A percentile compares a stretch with the other conserved stretches of the same genome.
phyloP scores from a whole-genome alignment of 768 basidiomycete species.

The Chalciporus sphaerocephalus region DNA sequence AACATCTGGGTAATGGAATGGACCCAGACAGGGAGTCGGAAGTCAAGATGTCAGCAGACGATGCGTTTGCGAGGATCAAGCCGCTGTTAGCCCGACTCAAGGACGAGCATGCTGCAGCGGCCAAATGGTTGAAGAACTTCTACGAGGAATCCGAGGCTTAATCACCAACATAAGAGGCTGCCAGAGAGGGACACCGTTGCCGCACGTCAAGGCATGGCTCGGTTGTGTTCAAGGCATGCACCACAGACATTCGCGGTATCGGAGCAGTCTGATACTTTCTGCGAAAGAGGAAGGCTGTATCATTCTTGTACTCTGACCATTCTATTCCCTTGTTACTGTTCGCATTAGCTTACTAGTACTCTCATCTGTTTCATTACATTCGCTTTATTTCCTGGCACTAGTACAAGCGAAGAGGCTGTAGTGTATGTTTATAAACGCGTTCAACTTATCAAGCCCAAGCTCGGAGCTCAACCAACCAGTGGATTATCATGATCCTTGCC shows the following conservation, averaged over 20 bases:
- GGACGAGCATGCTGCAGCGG: constrained; percentile 64
- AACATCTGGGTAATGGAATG: constrained; percentile 65
- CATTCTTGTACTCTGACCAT: constrained; percentile 22
- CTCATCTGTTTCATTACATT: constrained; percentile 20
- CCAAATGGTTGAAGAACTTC: constrained; percentile 56
- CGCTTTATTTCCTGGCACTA: constrained; percentile 21
- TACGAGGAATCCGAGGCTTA: constrained; percentile 3
- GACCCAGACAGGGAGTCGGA: constrained; percentile 53
- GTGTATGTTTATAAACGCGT: constrained; percentile 26
- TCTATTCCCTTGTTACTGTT: constrained; percentile 14
- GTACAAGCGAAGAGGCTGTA: constrained; percentile 8
- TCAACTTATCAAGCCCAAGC: constrained; percentile 17
- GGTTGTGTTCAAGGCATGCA: constrained; percentile 5
- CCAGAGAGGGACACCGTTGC: constrained; percentile 6
- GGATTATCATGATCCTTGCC: no score
- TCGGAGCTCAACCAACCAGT: no score
- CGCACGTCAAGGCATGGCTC: constrained; percentile 12
- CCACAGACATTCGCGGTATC: constrained; percentile 13
- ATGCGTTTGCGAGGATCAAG: constrained; percentile 56
- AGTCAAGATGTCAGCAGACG: constrained; percentile 41
- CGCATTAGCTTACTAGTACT: constrained; percentile 18
- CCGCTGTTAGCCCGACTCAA: constrained; percentile 56
- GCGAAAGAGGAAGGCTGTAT: constrained; percentile 19
- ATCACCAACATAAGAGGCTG: neutral
- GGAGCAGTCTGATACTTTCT: constrained; percentile 18